phyloP scores from a whole-genome alignment of 345 rosid species.

The Sisymbrium altissimum region DNA sequence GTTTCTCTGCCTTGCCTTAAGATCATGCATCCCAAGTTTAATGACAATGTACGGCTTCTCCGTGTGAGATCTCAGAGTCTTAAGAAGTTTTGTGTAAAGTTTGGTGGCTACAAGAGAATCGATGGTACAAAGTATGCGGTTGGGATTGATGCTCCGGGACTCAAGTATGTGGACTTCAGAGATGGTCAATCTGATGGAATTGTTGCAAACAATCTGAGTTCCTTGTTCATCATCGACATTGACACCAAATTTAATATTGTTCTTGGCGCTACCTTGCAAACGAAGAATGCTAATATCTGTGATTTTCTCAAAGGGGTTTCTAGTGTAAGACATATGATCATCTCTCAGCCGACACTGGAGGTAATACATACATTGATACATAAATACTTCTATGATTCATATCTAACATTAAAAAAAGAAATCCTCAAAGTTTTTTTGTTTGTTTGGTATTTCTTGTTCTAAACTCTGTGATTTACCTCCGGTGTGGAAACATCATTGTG shows the following conservation, averaged over 20 bases:
- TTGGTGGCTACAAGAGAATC: background rate
- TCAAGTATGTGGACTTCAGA: background rate
- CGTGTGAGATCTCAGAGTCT: conserved; percentile 12
- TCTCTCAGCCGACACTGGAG: too few relatives aligned
- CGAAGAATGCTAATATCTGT: background rate
- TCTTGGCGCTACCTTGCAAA: too few relatives aligned
- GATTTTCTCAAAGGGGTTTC: too few relatives aligned
- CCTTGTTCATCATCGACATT: background rate
- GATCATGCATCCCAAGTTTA: background rate
- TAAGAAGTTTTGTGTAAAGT: background rate
- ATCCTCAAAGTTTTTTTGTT: too few relatives aligned
- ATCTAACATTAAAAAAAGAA: too few relatives aligned
- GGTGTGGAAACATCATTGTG: too few relatives aligned
- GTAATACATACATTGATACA: too few relatives aligned
- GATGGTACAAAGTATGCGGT: background rate
- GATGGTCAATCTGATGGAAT: background rate
- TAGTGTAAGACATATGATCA: too few relatives aligned
- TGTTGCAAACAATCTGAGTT: background rate
- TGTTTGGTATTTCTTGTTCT: too few relatives aligned
- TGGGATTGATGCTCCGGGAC: conserved; percentile 17
- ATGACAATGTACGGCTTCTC: background rate
- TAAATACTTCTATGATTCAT: too few relatives aligned
- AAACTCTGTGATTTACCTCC: too few relatives aligned
- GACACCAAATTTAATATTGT: too few relatives aligned
- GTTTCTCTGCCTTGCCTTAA: conserved; percentile 22